Base-by-base conservation (phyloP, 2,329 filamentous ascomycete species). In the Aspergillus fischeri region DNA sequence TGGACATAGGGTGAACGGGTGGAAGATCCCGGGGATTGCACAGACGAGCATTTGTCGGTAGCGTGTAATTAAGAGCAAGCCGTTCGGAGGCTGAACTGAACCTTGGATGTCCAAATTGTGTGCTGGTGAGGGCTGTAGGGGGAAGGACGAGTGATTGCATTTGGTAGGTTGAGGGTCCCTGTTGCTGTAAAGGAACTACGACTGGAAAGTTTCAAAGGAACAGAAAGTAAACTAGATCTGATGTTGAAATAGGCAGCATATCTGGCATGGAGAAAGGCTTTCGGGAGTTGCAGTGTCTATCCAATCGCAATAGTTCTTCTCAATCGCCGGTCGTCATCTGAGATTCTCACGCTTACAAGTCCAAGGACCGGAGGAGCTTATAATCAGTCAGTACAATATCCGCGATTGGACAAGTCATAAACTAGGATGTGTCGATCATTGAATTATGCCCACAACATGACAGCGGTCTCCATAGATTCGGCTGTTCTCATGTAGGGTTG, bases 1-100 rank as follows among this genome's bases (percentile, higher is more conserved):
- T 71, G 67, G 76, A 77, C 76, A 78, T 78, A 71, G 72, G 73
- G 73, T 71, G 71, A 67, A 71, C 68, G 62, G 69, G 65, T 54
- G 73, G 67, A 65, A 72, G 65, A 60, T 73, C 73, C 73, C 73
- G 69, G 49, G 70, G 69, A 62, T 72, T 74, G 63, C 67, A 70
- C 62, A 69, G 70, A 63, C 68, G 65, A 72, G 68, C 71, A 72
- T 74, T 73, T 64, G 66, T 64, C 60, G 71, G 65, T 61, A 70
- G 66, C 62, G 69, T 53, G 54, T 68, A 67, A 67, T 70, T 69
- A 61, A 73, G 67, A 54, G 67, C 59, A 51, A 71, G 65, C 66
- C 69, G 63, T 62, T 73, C 72, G 55, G 71, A 66, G 62, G 65
- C 70, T 52, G 69, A 61, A 59, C 67, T 65, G 62, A 71, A 73